phyloP scores from a whole-genome alignment of 192 early-diverging fungal genomes.

The Coemansia sp. region DNA sequence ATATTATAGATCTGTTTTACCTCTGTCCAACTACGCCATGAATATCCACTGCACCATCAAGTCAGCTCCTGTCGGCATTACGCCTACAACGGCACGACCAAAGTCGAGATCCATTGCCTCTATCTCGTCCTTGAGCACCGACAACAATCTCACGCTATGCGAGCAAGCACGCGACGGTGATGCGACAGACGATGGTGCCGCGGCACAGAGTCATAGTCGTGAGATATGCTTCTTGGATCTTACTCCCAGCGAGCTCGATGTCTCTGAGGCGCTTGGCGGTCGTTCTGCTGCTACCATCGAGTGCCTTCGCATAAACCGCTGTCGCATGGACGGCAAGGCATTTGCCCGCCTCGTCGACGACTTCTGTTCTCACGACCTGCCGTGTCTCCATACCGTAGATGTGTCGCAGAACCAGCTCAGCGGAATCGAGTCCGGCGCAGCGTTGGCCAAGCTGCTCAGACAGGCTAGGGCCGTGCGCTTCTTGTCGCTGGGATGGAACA shows the following conservation, averaged over 20 bases:
- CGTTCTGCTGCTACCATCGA: conserved; percentile 41
- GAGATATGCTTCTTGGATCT: conserved; percentile 39
- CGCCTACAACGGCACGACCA: conserved; percentile 3
- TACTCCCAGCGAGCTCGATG: conserved; percentile 27
- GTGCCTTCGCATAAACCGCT: conserved; percentile 49
- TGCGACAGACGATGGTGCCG: not conserved
- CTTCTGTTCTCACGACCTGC: conserved; percentile 26
- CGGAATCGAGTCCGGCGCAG: conserved; percentile 21
- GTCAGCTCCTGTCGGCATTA: not conserved
- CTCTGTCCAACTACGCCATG: not conserved
- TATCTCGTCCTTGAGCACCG: conserved; percentile 10
- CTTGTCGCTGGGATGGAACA: conserved; percentile 50
- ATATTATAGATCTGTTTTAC: not conserved
- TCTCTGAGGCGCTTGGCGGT: conserved; percentile 28
- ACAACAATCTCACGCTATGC: conserved; percentile 34
- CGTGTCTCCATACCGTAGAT: conserved; percentile 34
- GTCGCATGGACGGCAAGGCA: conserved; percentile 32
- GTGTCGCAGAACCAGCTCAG: conserved; percentile 45
- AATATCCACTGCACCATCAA: not conserved
- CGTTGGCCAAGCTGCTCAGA: conserved; percentile 30
- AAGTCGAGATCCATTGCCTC: conserved; percentile 21
- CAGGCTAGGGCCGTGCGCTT: conserved; percentile 20
- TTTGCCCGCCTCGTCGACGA: conserved; percentile 30
- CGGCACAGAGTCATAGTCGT: conserved; percentile 21
- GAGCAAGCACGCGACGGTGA: conserved; percentile 1